Base-by-base conservation (phyloP, 345 rosid genomes). In the Hevea brasiliensis region DNA sequence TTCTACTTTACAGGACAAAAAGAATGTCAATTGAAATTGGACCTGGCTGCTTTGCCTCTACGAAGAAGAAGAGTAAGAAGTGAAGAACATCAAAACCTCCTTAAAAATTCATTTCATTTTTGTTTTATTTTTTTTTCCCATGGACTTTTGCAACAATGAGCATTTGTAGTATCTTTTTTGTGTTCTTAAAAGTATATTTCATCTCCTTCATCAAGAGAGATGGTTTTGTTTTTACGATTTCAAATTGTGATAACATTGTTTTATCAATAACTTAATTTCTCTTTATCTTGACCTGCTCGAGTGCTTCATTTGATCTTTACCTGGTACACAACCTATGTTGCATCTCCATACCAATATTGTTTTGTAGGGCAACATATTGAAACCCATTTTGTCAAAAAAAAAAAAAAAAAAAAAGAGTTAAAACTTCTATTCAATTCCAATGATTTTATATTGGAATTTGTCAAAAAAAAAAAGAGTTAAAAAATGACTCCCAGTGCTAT, bases 11-110 rank as follows among this genome's bases (percentile, higher is more conserved):
- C 87, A 94, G 98, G 79, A 84, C 96, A 61, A 94, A 92, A 83
- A 86, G 97, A 78, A 79, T 87, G 89, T 80, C 93, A 0, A 84
- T 86, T 61, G 94, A 88, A 83, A 80, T 86, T n/a, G 94, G 91
- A 76, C 89, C 94, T 20, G 84, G 74, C 56, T 68, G 79, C 84
- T 84, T 80, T 83, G 91, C 92, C 51, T 83, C 92, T 0, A 87
- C 89, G 81, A 94, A 92, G 88, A 94, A 90, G 86, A 94, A 88
- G 85, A 83, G 82, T 65, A 89, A 82, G 75, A 67, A 76, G 41
- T 51, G 37, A 32, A 32, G 37, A 32, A 32, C n/a, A n/a, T n/a
- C n/a, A n/a, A n/a, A n/a, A n/a, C n/a, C 37, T 32, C 2, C 37
- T 32, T 32, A 32, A 32, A 32, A 8, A 4, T 8, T 4, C 37